Conservation (phyloP, 257 asterid species). For the Fraxinus anomala region DNA sequence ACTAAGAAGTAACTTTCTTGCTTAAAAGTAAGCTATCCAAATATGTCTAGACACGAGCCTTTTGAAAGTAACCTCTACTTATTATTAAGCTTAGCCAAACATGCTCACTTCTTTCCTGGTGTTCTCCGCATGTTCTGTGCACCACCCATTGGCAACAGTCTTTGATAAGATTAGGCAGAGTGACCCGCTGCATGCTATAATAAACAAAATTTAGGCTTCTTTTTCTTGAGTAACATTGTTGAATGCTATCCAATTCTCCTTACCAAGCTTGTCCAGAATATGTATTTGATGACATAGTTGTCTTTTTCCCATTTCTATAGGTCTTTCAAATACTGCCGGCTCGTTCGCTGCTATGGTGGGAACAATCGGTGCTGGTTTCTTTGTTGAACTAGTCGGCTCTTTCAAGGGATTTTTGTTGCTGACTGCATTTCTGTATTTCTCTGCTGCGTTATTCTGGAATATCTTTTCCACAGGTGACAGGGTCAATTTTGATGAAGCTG, state of each 20-base stretch:
- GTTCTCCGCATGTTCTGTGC: background rate
- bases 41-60: background rate
- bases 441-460: constrained; percentile 71
- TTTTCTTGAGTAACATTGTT: background rate
- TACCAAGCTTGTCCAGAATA: background rate
- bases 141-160: background rate
- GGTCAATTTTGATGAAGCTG: constrained; percentile 69
- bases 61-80: background rate
- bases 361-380: constrained; percentile 95
- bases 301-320: constrained; percentile 39
- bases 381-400: constrained; percentile 83
- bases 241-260: background rate
- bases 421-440: constrained; percentile 73
- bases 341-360: constrained; percentile 91
- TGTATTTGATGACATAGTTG: background rate
- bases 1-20: background rate
- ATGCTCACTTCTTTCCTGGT: background rate
- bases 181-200: background rate
- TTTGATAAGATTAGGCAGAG: background rate
- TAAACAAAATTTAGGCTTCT: background rate
- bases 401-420: constrained; percentile 82
- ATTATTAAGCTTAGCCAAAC: background rate
- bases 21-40: background rate
- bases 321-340: constrained; percentile 86
- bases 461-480: constrained; percentile 79